phyloP scores from a whole-genome alignment of 148 eudicot genomes.

The Gaultheria prostrata region DNA sequence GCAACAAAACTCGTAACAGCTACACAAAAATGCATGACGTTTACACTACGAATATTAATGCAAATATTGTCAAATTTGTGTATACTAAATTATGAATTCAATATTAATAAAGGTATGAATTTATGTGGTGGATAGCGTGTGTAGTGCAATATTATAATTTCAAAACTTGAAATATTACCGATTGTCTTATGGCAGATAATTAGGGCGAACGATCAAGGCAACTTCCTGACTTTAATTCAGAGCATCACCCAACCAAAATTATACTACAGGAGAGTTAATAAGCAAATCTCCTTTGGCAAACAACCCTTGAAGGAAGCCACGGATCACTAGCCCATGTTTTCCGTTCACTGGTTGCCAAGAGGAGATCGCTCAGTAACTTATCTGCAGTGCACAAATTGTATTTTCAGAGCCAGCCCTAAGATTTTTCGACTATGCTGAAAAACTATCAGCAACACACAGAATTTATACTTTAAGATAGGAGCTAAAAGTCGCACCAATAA shows the following conservation, averaged over 20 bases:
- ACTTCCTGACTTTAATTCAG: background rate
- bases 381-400: background rate
- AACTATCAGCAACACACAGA: background rate
- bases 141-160: background rate
- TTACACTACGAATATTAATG: too few relatives aligned
- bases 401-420: too few relatives aligned
- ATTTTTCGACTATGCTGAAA: background rate
- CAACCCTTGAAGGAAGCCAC: background rate
- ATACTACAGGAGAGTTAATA: background rate
- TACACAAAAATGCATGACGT: too few relatives aligned
- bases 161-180: background rate
- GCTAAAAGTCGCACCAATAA: background rate
- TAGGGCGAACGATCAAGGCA: too few relatives aligned
- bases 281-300: slow-evolving; percentile 22
- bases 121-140: background rate
- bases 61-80: too few relatives aligned
- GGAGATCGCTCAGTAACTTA: slow-evolving; percentile 10
- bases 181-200: background rate
- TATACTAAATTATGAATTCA: background rate
- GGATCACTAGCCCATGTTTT: background rate
- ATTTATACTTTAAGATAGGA: background rate
- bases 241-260: background rate
- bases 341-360: background rate
- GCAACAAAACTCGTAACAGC: background rate
- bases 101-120: background rate